Evolutionary conservation across 1,284 basidiomycete species (phyloP).

Genomic region (Naganishia cerealis): DNA sequence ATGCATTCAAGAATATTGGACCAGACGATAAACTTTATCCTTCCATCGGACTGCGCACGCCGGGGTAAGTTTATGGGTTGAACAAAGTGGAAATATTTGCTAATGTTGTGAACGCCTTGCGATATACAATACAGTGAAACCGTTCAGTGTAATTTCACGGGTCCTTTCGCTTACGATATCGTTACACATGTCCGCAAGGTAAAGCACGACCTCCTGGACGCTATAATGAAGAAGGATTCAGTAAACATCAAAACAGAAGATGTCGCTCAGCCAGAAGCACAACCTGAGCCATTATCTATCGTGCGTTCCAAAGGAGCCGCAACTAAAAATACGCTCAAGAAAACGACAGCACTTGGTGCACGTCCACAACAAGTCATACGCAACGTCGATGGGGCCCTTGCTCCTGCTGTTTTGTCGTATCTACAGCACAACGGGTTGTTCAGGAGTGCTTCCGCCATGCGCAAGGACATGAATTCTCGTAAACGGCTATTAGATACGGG

Average conservation of each 20-base stretch:
- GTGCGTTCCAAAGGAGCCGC: neutral
- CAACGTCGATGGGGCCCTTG: slow-evolving; percentile 22
- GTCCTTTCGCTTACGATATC: slow-evolving; percentile 83
- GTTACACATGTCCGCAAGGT: slow-evolving; percentile 64
- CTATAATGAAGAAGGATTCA: slow-evolving; percentile 3
- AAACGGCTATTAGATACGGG: slow-evolving; percentile 20
- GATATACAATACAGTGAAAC: slow-evolving; percentile 56
- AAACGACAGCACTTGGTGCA: neutral
- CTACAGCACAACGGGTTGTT: slow-evolving; percentile 21
- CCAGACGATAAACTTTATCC: slow-evolving; percentile 66
- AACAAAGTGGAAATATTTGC: neutral
- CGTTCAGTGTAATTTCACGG: slow-evolving; percentile 76
- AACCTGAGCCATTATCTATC: neutral
- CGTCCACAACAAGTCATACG: slow-evolving; percentile 14
- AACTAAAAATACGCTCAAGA: neutral
- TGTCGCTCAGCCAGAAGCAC: neutral
- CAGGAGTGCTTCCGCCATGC: slow-evolving; percentile 17
- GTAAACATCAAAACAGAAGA: neutral
- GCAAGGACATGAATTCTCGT: slow-evolving; percentile 23
- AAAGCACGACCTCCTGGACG: neutral
- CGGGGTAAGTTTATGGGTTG: slow-evolving; percentile 50
- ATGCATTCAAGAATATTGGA: slow-evolving; percentile 66
- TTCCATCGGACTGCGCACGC: slow-evolving; percentile 78
- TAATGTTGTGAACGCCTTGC: slow-evolving; percentile 2
- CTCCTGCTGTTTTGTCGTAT: slow-evolving; percentile 23